A percentile compares a stretch with the other conserved stretches of the same genome.
These are phyloP conservation scores for Porpolomopsis calyptriformis DNA, from an alignment of 768 basidiomycete species.

Conservation along the genomic window DNA sequence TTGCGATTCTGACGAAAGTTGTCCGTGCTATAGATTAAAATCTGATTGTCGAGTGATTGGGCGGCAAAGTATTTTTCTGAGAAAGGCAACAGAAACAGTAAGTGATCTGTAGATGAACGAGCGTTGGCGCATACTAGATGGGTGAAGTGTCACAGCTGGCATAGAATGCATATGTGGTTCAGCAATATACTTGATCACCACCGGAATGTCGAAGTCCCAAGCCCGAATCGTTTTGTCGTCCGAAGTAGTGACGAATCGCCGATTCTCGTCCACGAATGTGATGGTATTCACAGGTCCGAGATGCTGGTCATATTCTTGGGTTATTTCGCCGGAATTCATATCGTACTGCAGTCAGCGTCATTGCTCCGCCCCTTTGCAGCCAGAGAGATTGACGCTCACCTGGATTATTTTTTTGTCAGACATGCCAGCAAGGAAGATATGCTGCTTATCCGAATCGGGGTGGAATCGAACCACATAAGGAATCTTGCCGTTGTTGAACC, in stretches of 20 bases:
- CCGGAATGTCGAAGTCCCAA: conserved; percentile 99
- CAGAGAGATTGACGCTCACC: conserved; percentile 33
- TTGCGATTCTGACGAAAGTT: conserved; percentile 98
- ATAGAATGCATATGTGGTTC: conserved; percentile 99
- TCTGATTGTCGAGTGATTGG: conserved; percentile 97
- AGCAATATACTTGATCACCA: conserved; percentile 98
- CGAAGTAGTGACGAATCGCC: conserved; percentile 94
- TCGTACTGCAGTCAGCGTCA: conserved; percentile 58
- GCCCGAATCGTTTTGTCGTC: conserved; percentile 99
- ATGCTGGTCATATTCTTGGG: conserved; percentile 98
- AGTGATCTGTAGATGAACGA: not conserved
- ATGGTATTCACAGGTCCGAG: conserved; percentile 97
- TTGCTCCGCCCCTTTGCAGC: not conserved
- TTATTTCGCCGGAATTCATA: conserved; percentile 88
- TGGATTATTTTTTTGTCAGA: conserved; percentile 99
- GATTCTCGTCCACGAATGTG: conserved; percentile 96
- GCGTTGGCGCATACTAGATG: conserved; percentile 60
- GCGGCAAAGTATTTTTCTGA: conserved; percentile 92
- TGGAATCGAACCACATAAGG: conserved; percentile 94
- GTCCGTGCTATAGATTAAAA: conserved; percentile 93
- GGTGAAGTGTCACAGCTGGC: conserved; percentile 95
- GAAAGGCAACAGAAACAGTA: conserved; percentile 4
- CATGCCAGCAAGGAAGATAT: conserved; percentile 97
- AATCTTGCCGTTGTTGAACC: conserved; percentile 96
- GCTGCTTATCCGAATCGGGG: conserved; percentile 91